These are phyloP conservation scores for Exophiala spinifera DNA, from an alignment of 2,329 filamentous ascomycete genomes.

Conservation along the genomic window DNA sequence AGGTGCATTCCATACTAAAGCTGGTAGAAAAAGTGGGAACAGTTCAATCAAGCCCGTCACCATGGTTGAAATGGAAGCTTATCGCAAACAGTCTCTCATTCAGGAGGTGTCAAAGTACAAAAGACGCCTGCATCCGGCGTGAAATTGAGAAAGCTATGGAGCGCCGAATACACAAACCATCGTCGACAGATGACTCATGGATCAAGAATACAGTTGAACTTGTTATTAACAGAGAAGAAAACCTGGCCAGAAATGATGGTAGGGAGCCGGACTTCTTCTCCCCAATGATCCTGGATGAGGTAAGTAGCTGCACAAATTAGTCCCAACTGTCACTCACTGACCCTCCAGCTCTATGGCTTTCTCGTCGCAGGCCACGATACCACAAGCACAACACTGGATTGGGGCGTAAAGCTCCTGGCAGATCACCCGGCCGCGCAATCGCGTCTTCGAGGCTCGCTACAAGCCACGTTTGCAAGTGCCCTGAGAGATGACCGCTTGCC, in stretches of 20 bases:
- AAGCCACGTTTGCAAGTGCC: slow-evolving; percentile 29
- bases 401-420: slow-evolving; percentile 43
- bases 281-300: slow-evolving; percentile 31
- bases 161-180: slow-evolving; percentile 30
- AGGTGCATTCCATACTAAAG: slow-evolving; percentile 11
- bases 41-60: slow-evolving; percentile 17
- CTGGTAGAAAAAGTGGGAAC: slow-evolving; percentile 25
- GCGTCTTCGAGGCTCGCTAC: slow-evolving; percentile 36
- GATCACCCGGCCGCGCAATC: slow-evolving; percentile 35
- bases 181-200: slow-evolving; percentile 34
- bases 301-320: slow-evolving; percentile 28
- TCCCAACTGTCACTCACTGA: slow-evolving; percentile 13
- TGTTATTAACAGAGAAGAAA: slow-evolving; percentile 35
- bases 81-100: slow-evolving; percentile 15
- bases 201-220: too few relatives aligned
- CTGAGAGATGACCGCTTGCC: slow-evolving; percentile 27
- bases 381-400: slow-evolving; percentile 41
- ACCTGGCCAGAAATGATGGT: slow-evolving; percentile 36
- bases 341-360: slow-evolving; percentile 35
- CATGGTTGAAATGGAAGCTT: slow-evolving; percentile 23
- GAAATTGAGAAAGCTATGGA: slow-evolving; percentile 16
- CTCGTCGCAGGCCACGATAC: slow-evolving; percentile 48
- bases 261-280: slow-evolving; percentile 27
- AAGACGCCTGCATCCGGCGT: slow-evolving; percentile 26
- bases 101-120: slow-evolving; percentile 23